Percentiles rank a stretch among this genome's conserved stretches.
Evolutionary conservation across 768 basidiomycete species (phyloP).

Genomic region (Tulasnella sp.): DNA sequence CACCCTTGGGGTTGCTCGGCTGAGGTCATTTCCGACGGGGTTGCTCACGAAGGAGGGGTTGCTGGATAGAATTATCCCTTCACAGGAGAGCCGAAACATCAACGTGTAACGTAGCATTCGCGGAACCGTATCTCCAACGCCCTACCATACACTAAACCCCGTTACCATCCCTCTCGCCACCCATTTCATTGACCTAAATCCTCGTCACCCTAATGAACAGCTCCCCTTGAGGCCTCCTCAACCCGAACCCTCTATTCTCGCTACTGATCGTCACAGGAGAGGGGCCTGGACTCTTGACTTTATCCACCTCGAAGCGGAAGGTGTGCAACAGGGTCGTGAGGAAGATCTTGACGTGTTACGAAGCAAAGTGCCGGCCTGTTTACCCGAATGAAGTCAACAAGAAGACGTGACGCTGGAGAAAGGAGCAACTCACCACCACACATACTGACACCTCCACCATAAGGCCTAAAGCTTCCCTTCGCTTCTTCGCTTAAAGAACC

Average conservation of each 20-base stretch:
- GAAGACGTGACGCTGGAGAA: no score
- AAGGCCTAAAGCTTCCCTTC: slow-evolving; percentile 12
- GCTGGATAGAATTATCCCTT: no score
- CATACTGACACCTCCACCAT: slow-evolving; percentile 19
- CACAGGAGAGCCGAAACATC: no score
- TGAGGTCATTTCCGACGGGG: no score
- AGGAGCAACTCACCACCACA: background rate
- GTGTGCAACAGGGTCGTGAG: slow-evolving; percentile 22
- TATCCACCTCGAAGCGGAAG: slow-evolving; percentile 24
- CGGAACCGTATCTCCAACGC: no score
- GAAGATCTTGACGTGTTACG: slow-evolving; percentile 27
- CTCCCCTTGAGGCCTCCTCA: slow-evolving; percentile 23
- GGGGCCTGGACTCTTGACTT: background rate
- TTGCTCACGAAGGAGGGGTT: no score
- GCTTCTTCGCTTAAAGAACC: background rate
- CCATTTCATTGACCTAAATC: background rate
- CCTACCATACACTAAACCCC: no score
- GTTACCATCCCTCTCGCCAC: background rate
- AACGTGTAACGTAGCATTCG: no score
- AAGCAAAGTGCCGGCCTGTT: slow-evolving; percentile 24
- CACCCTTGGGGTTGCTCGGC: no score
- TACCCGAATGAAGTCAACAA: no score
- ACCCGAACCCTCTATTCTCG: slow-evolving; percentile 23
- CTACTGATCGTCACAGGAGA: slow-evolving; percentile 14
- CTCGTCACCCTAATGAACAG: slow-evolving; percentile 20